Percentiles rank a stretch among this genome's conserved stretches.
Evolutionary conservation across 129 eudicot genomes (phyloP).

Genomic region (Chrysanthemum makinoi): DNA sequence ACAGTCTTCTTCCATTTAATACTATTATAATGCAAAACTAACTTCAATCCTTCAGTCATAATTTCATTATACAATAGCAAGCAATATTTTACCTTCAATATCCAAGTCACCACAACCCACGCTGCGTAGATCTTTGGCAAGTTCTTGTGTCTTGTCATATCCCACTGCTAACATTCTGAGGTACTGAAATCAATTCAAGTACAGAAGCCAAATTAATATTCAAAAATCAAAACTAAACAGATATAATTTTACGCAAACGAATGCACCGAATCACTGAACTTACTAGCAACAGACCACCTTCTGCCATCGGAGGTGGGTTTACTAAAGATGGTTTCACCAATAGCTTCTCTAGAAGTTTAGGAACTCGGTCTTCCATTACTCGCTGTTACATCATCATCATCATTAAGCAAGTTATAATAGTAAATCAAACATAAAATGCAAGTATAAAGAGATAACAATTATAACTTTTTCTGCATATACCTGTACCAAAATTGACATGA

Average conservation of each 20-base stretch:
- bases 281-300: constrained; percentile 90
- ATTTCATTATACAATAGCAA: constrained; percentile 5
- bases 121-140: constrained; percentile 81
- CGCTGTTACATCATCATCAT: constrained; percentile 40
- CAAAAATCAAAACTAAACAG: background rate
- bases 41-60: constrained; percentile 9
- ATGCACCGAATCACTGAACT: constrained; percentile 42
- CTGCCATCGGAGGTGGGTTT: constrained; percentile 85
- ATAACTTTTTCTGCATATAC: constrained; percentile 38
- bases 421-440: constrained; percentile 10
- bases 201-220: constrained; percentile 1
- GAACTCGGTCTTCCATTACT: constrained; percentile 91
- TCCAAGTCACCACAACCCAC: constrained; percentile 99
- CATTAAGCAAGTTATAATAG: constrained; percentile 1
- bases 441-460: constrained; percentile 2
- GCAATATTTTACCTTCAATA: constrained; percentile 66
- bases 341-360: constrained; percentile 84
- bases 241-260: constrained; percentile 7
- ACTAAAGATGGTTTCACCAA: constrained; percentile 81
- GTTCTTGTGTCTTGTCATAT: constrained; percentile 95
- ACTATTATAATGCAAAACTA: constrained; percentile 11
- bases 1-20: background rate
- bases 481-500: constrained; percentile 96
- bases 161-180: constrained; percentile 97
- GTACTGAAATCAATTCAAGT: constrained; percentile 51